Base-by-base conservation (phyloP, 352 stramenopile species). In the Phytophthora boehmeriae region DNA sequence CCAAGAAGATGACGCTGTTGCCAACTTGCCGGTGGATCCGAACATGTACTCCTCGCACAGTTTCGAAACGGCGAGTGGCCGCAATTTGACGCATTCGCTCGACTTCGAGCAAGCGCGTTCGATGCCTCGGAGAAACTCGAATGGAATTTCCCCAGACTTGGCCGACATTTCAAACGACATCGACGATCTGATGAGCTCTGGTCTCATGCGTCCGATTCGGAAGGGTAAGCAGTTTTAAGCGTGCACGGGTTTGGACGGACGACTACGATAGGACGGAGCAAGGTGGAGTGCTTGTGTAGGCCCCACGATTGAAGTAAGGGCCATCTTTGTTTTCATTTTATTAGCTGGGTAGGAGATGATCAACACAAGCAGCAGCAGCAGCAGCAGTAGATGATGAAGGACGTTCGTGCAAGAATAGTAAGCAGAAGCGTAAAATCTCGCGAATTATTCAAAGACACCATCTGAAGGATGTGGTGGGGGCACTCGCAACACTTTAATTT, bases 141-240 rank as follows among this genome's bases (percentile, higher is more conserved):
- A 74, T 45, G 69, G 65, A 38, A 78, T 78, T 34, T 73, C 62
- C 5, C 66, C 73, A 44, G 73, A 77, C 17, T 59, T 81, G 4
- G 58, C 64, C 20, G 65, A 71, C 32, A 74, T 60, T 53, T 78
- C 62, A 53, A 88, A 73, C 38, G 67, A 82, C 45, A 79, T 82
- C 50, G 80, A 81, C 44, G 80, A 89, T 35, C 50, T 77, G 46
- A 51, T 88, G 23, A 63, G 74, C 41, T 74, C 76, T 11, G 76
- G 76, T 50, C 68, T 88, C 28, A 84, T 88, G 78, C 76, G 78
- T n/a, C 76, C 76, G 25, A 86, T 88, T 55, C 76, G 75, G 16
- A 85, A 76, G 66, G 78, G 78, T 45, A 81, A 83, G 49, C 68
- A 85, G 66, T 88, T 79, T 70, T 77, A 73, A 44, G 67, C 59